Evolutionary conservation across 345 rosid genomes (phyloP).

Genomic region (Populus davidiana): DNA sequence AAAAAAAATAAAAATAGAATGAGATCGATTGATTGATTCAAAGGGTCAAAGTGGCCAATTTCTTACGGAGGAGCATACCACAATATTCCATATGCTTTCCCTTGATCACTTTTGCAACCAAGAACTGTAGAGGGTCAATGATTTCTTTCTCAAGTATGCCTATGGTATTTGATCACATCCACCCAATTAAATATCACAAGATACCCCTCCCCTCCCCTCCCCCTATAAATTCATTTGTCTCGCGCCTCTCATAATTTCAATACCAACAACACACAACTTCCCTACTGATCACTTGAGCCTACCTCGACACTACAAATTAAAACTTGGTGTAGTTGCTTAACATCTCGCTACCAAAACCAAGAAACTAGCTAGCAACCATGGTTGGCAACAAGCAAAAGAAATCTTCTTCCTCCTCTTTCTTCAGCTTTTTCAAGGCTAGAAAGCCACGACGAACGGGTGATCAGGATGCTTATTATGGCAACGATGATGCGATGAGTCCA

Average conservation of each 20-base stretch:
- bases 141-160: neutral
- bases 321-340: neutral
- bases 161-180: neutral
- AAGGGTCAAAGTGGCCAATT: neutral
- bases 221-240: conserved; percentile 1
- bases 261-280: neutral
- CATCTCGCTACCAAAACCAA: neutral
- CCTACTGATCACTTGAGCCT: too few relatives aligned
- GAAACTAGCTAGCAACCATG: conserved; percentile 14
- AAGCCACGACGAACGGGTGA: conserved; percentile 24
- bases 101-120: neutral
- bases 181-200: neutral
- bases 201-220: neutral
- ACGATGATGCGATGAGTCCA: conserved; percentile 8
- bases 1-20: too few relatives aligned
- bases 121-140: neutral
- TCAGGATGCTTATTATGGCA: neutral
- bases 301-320: too few relatives aligned
- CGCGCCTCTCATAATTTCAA: neutral
- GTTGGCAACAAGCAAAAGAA: conserved; percentile 36
- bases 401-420: conserved; percentile 18
- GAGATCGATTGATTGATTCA: too few relatives aligned
- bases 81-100: conserved; percentile 7
- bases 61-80: conserved; percentile 6
- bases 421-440: conserved; percentile 38